These are phyloP conservation scores for Zanthoxylum bungeanum DNA, from an alignment of 345 rosid genomes.

Conservation along the genomic window DNA sequence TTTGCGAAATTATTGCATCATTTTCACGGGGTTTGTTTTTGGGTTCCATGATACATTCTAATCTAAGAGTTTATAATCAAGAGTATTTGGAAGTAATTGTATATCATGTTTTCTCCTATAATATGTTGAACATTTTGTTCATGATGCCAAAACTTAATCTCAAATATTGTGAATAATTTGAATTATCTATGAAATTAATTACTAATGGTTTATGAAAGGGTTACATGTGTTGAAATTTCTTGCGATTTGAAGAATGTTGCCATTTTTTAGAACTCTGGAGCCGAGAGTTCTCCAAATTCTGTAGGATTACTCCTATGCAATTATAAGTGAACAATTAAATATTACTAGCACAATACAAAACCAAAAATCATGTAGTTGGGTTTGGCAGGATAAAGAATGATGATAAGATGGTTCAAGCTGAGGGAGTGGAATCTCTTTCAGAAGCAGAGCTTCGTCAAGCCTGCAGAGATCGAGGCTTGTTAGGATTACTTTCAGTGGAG, in stretches of 20 bases:
- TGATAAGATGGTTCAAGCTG: slow-evolving; percentile 63
- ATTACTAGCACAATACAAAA: background rate
- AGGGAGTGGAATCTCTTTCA: slow-evolving; percentile 68
- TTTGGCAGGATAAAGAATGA: slow-evolving; percentile 60
- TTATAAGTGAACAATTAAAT: slow-evolving; percentile 7
- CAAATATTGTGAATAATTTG: background rate
- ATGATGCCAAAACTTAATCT: background rate
- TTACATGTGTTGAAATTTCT: background rate
- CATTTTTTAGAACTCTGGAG: background rate
- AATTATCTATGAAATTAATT: background rate
- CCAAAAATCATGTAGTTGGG: slow-evolving; percentile 3
- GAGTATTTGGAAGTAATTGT: background rate
- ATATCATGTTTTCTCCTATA: background rate
- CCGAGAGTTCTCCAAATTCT: background rate
- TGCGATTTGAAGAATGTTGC: background rate
- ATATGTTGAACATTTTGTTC: slow-evolving; percentile 3
- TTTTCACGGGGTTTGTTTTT: background rate
- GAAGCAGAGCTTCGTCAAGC: slow-evolving; percentile 75
- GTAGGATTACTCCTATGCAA: background rate
- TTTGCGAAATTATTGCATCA: background rate
- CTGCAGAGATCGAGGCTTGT: slow-evolving; percentile 79
- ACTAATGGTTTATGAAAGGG: background rate
- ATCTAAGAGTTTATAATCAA: background rate
- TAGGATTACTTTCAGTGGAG: slow-evolving; percentile 59
- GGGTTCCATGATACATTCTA: background rate